These are phyloP conservation scores for Halteria grandinella DNA, from an alignment of 73 alveolate species.

Conservation along the genomic window DNA sequence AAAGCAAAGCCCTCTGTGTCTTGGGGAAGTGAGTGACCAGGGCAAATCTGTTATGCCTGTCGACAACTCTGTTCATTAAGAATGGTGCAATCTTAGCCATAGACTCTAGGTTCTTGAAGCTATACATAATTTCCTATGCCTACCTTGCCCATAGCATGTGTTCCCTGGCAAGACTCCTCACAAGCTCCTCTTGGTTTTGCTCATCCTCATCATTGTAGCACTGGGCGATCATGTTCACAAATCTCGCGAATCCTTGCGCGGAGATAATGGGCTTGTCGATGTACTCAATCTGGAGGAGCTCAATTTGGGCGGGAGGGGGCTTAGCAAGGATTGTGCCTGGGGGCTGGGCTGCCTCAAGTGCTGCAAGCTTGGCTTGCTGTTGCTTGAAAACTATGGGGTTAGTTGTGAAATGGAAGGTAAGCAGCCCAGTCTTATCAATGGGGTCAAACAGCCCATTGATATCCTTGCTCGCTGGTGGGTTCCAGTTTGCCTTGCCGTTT, in stretches of 20 bases:
- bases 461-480: conserved; percentile 32
- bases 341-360: no score
- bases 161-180: conserved; percentile 35
- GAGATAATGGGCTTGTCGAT: conserved; percentile 7
- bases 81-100: conserved; percentile 17
- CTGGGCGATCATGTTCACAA: conserved; percentile 12
- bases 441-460: background rate
- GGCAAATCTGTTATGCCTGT: conserved; percentile 47
- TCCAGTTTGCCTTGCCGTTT: conserved; percentile 35
- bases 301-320: no score
- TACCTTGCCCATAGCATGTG: conserved; percentile 20
- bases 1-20: background rate
- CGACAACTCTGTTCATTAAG: conserved; percentile 36
- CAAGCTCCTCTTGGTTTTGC: conserved; percentile 21
- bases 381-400: conserved; percentile 11
- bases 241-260: background rate
- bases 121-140: conserved; percentile 42
- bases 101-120: conserved; percentile 3
- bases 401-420: conserved; percentile 10
- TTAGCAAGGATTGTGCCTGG: no score
- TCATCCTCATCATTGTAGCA: conserved; percentile 32
- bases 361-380: background rate
- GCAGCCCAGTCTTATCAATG: background rate
- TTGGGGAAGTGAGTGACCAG: background rate
- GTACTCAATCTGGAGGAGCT: background rate